Evolutionary conservation across 2,329 filamentous ascomycete species (phyloP).

Genomic region (Podosphaera xanthii): DNA sequence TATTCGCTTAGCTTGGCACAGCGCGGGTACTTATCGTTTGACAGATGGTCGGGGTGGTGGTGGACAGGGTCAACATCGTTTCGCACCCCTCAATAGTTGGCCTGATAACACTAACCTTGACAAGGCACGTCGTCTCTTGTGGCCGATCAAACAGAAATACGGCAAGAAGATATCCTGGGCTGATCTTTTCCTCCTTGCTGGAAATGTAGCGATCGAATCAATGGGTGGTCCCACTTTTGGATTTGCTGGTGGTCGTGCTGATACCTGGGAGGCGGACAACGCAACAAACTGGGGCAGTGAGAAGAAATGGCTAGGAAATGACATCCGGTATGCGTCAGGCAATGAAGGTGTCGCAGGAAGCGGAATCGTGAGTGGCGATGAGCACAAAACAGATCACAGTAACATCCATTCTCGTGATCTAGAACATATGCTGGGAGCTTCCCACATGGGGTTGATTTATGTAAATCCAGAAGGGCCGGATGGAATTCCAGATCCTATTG

Average conservation of each 20-base stretch:
- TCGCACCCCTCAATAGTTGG: constrained; percentile 64
- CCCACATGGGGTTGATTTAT: constrained; percentile 61
- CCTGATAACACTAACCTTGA: constrained; percentile 58
- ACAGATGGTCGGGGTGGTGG: constrained; percentile 53
- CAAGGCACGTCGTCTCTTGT: constrained; percentile 58
- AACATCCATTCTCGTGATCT: constrained; percentile 38
- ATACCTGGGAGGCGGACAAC: constrained; percentile 57
- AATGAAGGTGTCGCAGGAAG: constrained; percentile 12
- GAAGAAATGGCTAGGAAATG: constrained; percentile 51
- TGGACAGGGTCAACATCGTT: constrained; percentile 54
- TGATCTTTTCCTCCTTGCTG: constrained; percentile 46
- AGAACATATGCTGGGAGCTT: constrained; percentile 42
- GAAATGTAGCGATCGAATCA: constrained; percentile 55
- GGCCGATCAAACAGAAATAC: constrained; percentile 71
- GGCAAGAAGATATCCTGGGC: constrained; percentile 67
- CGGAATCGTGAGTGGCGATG: constrained; percentile 21
- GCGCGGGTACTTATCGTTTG: constrained; percentile 55
- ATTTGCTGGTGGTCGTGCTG: constrained; percentile 48
- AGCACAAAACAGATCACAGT: constrained; percentile 20
- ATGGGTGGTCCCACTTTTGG: constrained; percentile 56
- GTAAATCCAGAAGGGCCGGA: constrained; percentile 64
- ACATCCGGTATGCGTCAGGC: constrained; percentile 34
- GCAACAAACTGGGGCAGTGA: constrained; percentile 58
- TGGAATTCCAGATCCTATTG: constrained; percentile 44
- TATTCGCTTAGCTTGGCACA: constrained; percentile 64